Evolutionary conservation across 2,329 filamentous ascomycete species (phyloP), one percentile per base, ranked within the genome.

Genomic region (Scortechinia acanthostroma): DNA sequence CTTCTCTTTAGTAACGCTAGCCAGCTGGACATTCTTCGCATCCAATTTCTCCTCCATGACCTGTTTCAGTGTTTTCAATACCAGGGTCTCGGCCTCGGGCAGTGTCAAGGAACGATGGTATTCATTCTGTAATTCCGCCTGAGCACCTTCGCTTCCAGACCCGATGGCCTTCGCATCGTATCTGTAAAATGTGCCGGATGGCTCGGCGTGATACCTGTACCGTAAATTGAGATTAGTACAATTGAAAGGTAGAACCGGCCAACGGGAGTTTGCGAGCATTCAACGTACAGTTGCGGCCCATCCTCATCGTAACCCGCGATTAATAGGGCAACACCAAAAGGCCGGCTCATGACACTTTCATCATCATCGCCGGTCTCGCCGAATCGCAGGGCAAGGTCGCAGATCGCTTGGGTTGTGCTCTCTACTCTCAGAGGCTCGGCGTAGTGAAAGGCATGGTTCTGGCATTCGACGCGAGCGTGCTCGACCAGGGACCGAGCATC

Each of bases 21-120:
- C 93, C 55, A 98, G 69, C 73, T 98, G 93, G 53, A 98, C 93
- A 62, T 98, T 98, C 80, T 98, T 98, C 52, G 90, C 80, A 64
- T 98, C 93, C 49, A 98, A 77, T 74, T 98, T 98, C 81, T 98
- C 93, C 71, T 98, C 93, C 93, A 98, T 98, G 55, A 98, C 93
- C 71, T 98, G 93, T 78, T 97, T 98, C 64, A 98, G 68, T 28
- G 93, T 98, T 80, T 97, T 97, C 59, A 98, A 74, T 44, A 95
- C 91, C 53, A 98, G 72, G 3, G 91, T 93, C 72, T 98, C 93
- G 47, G 93, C 93, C 62, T 98, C 93, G 47, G 78, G 73, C 50
- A 98, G 83, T 35, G 91, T 95, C 51, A 98, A 77, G 47, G 91
- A 97, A 79, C 86, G 51, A 74, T 98, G 93, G 62, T 96, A 98